phyloP scores from a whole-genome alignment of 495 filamentous ascomycete species.

The Acidiella bohemica region DNA sequence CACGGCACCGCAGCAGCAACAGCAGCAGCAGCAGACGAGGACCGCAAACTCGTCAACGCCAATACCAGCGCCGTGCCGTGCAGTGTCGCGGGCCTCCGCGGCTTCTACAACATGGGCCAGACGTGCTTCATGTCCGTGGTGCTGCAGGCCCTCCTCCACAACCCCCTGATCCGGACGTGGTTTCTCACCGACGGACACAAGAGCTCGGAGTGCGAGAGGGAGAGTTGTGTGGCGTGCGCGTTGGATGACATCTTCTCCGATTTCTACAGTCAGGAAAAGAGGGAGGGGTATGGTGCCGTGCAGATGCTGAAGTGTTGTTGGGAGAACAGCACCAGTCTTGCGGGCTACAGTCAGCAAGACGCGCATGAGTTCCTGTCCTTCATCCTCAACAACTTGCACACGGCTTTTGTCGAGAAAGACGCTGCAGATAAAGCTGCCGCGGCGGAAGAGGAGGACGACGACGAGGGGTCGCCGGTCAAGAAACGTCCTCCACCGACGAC shows the following conservation, averaged over 20 bases:
- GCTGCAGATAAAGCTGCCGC: too few relatives aligned
- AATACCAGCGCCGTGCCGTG: constrained; percentile 53
- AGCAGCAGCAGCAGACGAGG: too few relatives aligned
- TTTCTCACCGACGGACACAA: constrained; percentile 78
- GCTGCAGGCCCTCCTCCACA: constrained; percentile 75
- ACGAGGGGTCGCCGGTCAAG: background rate
- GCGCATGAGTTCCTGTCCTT: constrained; percentile 94
- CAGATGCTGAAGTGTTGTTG: constrained; percentile 69
- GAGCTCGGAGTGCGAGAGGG: constrained; percentile 47
- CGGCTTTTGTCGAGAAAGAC: constrained; percentile 40
- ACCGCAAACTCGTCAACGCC: constrained; percentile 42
- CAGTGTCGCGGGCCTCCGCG: constrained; percentile 59
- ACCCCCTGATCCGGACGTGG: constrained; percentile 71
- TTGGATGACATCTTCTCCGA: constrained; percentile 86
- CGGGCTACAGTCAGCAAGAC: constrained; percentile 87
- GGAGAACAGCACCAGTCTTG: constrained; percentile 55
- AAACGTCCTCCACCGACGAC: too few relatives aligned
- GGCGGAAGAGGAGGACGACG: constrained; percentile 25
- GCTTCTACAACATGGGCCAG: constrained; percentile 87
- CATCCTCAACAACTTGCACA: constrained; percentile 72
- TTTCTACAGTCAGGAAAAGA: constrained; percentile 67
- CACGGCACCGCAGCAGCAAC: too few relatives aligned
- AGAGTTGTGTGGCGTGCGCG: constrained; percentile 70
- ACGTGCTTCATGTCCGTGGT: constrained; percentile 92
- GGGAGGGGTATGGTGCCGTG: constrained; percentile 70